Percentiles rank a stretch among this genome's conserved stretches.
These are phyloP conservation scores for Botrytis elliptica DNA, from an alignment of 2,329 filamentous ascomycete genomes.

Conservation along the genomic window DNA sequence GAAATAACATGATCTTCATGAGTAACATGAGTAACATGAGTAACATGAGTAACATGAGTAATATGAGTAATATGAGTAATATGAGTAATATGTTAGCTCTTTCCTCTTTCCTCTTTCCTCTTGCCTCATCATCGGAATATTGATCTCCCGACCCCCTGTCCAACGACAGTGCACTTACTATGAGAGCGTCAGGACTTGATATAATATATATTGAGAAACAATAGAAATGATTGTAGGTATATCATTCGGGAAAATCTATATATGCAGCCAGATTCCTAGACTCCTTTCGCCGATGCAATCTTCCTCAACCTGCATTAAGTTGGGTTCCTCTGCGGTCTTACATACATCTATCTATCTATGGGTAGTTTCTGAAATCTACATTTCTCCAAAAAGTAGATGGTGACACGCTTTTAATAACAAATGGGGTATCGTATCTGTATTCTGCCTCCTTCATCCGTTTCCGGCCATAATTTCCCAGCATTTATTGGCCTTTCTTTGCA, in stretches of 20 bases:
- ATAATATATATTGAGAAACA: neutral
- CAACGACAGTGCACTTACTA: neutral
- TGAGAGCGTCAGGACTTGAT: neutral
- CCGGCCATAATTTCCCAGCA: neutral
- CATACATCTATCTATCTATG: neutral
- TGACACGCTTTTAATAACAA: neutral
- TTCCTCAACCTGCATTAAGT: neutral
- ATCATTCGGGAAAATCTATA: neutral
- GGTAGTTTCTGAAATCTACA: neutral
- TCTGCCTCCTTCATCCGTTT: neutral
- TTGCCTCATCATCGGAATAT: neutral
- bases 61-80: neutral
- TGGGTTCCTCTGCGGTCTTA: neutral
- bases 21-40: neutral
- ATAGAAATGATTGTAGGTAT: neutral
- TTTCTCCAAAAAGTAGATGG: neutral
- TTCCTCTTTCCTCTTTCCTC: neutral
- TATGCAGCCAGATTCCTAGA: neutral
- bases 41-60: too few species aligned
- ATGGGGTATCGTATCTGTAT: neutral
- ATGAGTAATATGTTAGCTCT: too few species aligned
- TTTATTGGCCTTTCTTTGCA: conserved; percentile 16
- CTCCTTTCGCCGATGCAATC: neutral
- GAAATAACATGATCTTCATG: neutral
- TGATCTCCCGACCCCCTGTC: neutral